Evolutionary conservation across 257 asterid genomes (phyloP).

Genomic region (Solanum bulbocastanum): DNA sequence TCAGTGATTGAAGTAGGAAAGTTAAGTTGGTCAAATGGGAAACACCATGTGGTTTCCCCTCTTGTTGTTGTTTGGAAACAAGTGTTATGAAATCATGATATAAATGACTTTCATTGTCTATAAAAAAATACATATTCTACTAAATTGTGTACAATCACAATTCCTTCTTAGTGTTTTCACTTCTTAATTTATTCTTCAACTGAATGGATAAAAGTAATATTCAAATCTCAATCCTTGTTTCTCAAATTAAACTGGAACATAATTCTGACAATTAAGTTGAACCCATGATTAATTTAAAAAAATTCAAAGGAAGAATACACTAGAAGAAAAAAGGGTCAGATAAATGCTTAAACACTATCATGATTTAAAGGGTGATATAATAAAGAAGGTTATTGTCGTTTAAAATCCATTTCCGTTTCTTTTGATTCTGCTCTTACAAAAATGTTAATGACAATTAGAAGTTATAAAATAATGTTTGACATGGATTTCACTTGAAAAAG

Average conservation of each 20-base stretch:
- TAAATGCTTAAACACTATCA: no score
- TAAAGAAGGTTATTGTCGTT: no score
- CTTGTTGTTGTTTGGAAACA: conserved; percentile 55
- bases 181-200: neutral
- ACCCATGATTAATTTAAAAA: neutral
- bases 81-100: conserved; percentile 4
- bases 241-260: neutral
- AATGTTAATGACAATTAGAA: no score
- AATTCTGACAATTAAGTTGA: neutral
- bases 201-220: neutral
- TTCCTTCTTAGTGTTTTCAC: neutral
- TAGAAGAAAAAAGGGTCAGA: neutral
- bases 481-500: no score
- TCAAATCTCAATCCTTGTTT: neutral
- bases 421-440: neutral
- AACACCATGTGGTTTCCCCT: conserved; percentile 54
- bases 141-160: neutral
- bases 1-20: conserved; percentile 42
- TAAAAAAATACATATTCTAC: neutral
- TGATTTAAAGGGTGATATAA: no score
- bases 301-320: neutral
- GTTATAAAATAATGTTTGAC: no score
- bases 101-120: neutral
- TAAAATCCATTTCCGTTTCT: no score
- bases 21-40: conserved; percentile 58